Conservation (phyloP, 192 early-diverging fungal genomes). For the Rhizoclosmatium globosum region DNA sequence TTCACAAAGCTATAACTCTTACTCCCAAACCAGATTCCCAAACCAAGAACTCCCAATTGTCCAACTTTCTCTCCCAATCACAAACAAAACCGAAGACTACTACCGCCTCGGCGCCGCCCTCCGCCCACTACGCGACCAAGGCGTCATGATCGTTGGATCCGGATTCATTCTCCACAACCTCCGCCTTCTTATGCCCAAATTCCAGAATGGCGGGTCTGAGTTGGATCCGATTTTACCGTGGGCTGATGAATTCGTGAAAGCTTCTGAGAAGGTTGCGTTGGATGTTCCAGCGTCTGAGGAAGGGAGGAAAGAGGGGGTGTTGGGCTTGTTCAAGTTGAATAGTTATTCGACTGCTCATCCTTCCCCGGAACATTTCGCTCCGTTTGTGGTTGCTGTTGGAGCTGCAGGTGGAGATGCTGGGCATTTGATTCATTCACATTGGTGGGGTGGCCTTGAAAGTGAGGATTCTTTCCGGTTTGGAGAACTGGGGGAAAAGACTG, state of each 20-base stretch:
- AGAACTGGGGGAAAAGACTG: not conserved
- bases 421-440: slow-evolving; percentile 3
- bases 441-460: slow-evolving; percentile 6
- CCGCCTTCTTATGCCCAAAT: not conserved
- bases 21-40: slow-evolving; percentile 20
- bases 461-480: slow-evolving; percentile 25
- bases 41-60: slow-evolving; percentile 55
- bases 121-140: slow-evolving; percentile 49
- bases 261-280: slow-evolving; percentile 8
- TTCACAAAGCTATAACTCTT: not conserved
- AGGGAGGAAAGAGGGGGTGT: slow-evolving; percentile 18
- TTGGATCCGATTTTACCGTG: slow-evolving; percentile 14
- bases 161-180: slow-evolving; percentile 57
- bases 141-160: slow-evolving; percentile 57
- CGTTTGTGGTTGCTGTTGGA: slow-evolving; percentile 54
- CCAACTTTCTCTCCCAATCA: slow-evolving; percentile 46
- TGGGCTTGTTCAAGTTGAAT: not conserved
- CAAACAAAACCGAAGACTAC: slow-evolving; percentile 45
- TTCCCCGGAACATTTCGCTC: slow-evolving; percentile 54
- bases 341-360: slow-evolving; percentile 43
- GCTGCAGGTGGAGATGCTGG: slow-evolving; percentile 32
- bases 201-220: not conserved
- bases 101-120: slow-evolving; percentile 52
- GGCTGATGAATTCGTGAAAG: slow-evolving; percentile 29
- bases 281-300: not conserved